Evolutionary conservation across 495 filamentous ascomycete species (phyloP).

Genomic region (Talaromyces adpressus): DNA sequence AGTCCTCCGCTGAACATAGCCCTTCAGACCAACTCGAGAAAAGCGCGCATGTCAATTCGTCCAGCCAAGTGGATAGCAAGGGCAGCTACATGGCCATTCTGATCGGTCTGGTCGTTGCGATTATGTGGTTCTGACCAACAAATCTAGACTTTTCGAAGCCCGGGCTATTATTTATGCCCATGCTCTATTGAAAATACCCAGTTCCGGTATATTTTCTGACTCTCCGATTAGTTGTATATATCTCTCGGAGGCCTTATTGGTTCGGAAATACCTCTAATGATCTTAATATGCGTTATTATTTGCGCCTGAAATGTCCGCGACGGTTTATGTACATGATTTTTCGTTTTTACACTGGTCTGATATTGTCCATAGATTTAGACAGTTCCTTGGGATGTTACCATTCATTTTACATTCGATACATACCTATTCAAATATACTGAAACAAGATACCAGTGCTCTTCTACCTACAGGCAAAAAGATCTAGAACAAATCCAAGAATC

Average conservation of each 20-base stretch:
- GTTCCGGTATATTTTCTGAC: background rate
- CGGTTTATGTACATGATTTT: constrained; percentile 25
- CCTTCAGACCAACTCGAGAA: background rate
- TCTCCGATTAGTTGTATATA: background rate
- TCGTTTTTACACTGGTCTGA: background rate
- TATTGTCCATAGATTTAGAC: background rate
- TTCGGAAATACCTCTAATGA: background rate
- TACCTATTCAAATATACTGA: background rate
- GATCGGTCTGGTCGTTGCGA: constrained; percentile 10
- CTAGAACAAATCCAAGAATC: background rate
- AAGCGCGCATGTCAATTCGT: background rate
- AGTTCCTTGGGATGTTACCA: background rate
- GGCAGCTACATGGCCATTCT: constrained; percentile 11
- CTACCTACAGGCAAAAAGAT: background rate
- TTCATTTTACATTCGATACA: background rate
- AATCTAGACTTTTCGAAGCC: background rate
- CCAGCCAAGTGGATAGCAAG: constrained; percentile 2
- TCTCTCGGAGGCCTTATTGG: background rate
- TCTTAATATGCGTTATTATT: background rate
- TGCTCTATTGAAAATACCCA: background rate
- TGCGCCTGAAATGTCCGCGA: background rate
- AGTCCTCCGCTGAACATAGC: background rate
- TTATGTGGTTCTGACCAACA: constrained; percentile 8
- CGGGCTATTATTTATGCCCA: background rate
- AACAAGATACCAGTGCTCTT: background rate